These are phyloP conservation scores for Kurtzmaniella natalensis DNA, from an alignment of 1,139 yeast species.

Conservation along the genomic window DNA sequence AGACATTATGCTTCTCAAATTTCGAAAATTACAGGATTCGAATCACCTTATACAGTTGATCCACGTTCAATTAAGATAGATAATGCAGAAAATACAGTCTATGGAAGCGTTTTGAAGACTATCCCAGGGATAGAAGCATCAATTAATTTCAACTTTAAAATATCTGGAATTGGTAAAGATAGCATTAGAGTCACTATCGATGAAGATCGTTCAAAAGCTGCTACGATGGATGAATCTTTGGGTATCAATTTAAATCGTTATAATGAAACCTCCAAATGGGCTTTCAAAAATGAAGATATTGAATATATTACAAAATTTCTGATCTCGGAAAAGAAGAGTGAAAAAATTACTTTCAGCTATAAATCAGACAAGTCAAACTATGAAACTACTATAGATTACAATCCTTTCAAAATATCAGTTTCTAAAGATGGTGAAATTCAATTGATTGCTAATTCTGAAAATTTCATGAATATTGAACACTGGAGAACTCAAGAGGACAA, in stretches of 20 bases:
- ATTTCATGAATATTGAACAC: constrained; percentile 77
- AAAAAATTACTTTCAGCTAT: constrained; percentile 27
- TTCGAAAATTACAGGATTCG: constrained; percentile 19
- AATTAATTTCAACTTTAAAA: constrained; percentile 49
- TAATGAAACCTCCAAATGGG: constrained; percentile 59
- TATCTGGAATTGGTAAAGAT: constrained; percentile 51
- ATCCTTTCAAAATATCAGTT: constrained; percentile 53
- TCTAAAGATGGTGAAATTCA: constrained; percentile 40
- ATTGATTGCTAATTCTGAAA: constrained; percentile 61
- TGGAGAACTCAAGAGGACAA: constrained; percentile 44
- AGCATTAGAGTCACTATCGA: constrained; percentile 59
- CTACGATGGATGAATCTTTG: constrained; percentile 9
- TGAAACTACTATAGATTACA: constrained; percentile 21
- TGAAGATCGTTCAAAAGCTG: constrained; percentile 36
- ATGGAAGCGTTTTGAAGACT: constrained; percentile 46
- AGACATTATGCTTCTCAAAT: constrained; percentile 57
- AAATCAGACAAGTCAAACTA: constrained; percentile 33
- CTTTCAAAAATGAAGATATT: constrained; percentile 26
- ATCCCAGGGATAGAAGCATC: constrained; percentile 22
- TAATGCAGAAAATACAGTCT: constrained; percentile 13
- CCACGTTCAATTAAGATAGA: constrained; percentile 28
- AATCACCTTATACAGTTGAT: constrained; percentile 54
- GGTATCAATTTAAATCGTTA: constrained; percentile 43
- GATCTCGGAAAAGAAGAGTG: constrained; percentile 7
- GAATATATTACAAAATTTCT: constrained; percentile 9